Conservation (phyloP, 2,329 filamentous ascomycete genomes). For the Fusarium sp. region DNA sequence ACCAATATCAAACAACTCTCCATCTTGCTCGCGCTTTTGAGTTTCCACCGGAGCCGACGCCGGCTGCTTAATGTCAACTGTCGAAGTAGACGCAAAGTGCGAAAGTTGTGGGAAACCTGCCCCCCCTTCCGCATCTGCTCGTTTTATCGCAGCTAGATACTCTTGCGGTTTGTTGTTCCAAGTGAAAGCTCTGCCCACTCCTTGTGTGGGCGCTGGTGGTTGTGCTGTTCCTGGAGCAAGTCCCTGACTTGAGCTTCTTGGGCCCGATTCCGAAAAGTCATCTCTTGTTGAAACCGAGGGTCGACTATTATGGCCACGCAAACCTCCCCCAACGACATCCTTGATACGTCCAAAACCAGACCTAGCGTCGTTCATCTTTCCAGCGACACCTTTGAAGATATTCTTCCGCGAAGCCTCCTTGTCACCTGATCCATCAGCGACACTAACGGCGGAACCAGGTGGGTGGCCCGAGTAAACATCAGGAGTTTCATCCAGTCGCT, state of each 20-base stretch:
- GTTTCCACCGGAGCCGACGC: slow-evolving; percentile 42
- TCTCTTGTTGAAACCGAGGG: slow-evolving; percentile 64
- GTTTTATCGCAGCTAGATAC: slow-evolving; percentile 60
- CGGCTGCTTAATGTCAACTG: slow-evolving; percentile 39
- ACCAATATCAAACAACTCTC: slow-evolving; percentile 47
- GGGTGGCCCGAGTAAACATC: slow-evolving; percentile 58
- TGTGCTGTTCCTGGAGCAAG: slow-evolving; percentile 42
- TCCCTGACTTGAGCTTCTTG: slow-evolving; percentile 17
- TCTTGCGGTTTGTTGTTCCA: slow-evolving; percentile 75
- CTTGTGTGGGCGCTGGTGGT: slow-evolving; percentile 51
- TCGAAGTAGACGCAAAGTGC: slow-evolving; percentile 45
- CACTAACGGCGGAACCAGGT: slow-evolving; percentile 59
- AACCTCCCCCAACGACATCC: slow-evolving; percentile 77
- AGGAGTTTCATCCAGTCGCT: slow-evolving; percentile 59
- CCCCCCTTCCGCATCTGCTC: slow-evolving; percentile 48
- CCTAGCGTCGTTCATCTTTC: slow-evolving; percentile 81
- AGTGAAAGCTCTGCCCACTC: slow-evolving; percentile 65
- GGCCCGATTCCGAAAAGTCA: slow-evolving; percentile 57
- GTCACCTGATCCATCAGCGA: slow-evolving; percentile 62
- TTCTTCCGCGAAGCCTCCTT: slow-evolving; percentile 71
- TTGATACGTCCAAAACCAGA: slow-evolving; percentile 88
- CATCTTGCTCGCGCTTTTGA: slow-evolving; percentile 42
- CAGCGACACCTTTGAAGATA: slow-evolving; percentile 83
- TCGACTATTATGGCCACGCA: slow-evolving; percentile 65
- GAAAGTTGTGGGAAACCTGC: slow-evolving; percentile 43